Evolutionary conservation across 495 filamentous ascomycete genomes (phyloP), one percentile per base, ranked within the genome.

Genomic region (Penicillium canariense): DNA sequence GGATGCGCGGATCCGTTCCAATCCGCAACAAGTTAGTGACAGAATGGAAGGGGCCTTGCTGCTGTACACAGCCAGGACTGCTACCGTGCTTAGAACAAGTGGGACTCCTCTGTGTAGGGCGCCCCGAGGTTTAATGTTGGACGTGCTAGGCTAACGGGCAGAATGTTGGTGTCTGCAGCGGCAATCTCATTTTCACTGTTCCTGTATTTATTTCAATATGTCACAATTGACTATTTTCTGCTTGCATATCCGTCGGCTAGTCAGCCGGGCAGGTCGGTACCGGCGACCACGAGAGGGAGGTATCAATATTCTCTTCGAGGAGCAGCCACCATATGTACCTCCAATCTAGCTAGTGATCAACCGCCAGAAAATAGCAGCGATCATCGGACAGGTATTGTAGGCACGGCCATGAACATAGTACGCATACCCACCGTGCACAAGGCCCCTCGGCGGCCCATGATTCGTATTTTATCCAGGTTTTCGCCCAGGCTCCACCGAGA

Each of bases 401-500:
- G n/a, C n/a, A n/a, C 28, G 25, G 20, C 25, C 9, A 25, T 42
- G 20, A 39, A 11, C 11, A 46, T 30, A 12, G 25, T n/a, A 43
- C n/a, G 22, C 22, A 46, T 23, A 30, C 15, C 28, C 43, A 46
- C 23, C 43, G 23, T 44, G 42, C 42, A 46, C 43, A 46, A 46
- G 43, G 43, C 14, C 43, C 5, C 2, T 46, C 28, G 43, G 43
- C 20, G 43, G 26, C 26, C 25, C 25, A 46, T 46, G 43, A 46
- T 46, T 46, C 43, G 43, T 46, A 46, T 46, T 14, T 30, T 27
- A 34, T 20, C 34, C 45, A 23, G 30, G 45, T 35, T 48, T 35
- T 48, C 27, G 43, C 43, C 26, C 25, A 11, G 52, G 48, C 25
- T 52, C 58, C 48, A 51, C 51, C 47, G 35, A n/a, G 45, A 51